phyloP scores from a whole-genome alignment of 768 basidiomycete species.

The Cystobasidium onofrii region DNA sequence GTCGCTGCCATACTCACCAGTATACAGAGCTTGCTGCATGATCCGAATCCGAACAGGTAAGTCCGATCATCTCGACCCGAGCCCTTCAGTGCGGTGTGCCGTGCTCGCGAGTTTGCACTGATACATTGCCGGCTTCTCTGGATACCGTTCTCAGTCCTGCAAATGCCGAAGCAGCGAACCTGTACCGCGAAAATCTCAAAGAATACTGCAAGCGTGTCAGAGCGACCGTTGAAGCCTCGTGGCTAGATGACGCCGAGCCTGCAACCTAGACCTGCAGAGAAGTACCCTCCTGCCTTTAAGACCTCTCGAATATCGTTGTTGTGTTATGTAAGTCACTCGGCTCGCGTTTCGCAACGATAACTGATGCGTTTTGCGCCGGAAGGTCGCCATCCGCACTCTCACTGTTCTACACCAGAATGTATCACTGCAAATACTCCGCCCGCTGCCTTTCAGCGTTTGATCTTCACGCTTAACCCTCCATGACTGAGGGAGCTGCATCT shows the following conservation, averaged over 20 bases:
- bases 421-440: not conserved
- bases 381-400: no score
- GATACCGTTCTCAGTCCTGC: conserved; percentile 60
- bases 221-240: conserved; percentile 86
- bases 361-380: no score
- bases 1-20: conserved; percentile 95
- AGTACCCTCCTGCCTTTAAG: not conserved
- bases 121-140: not conserved
- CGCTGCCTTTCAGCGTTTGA: no score
- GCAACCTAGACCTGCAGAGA: not conserved
- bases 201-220: conserved; percentile 91
- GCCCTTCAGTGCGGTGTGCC: no score
- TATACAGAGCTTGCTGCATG: conserved; percentile 89
- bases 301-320: not conserved
- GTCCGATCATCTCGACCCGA: conserved; percentile 39
- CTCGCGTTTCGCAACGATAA: no score
- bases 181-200: conserved; percentile 97
- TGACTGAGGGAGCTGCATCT: no score
- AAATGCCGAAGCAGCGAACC: conserved; percentile 92
- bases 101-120: no score
- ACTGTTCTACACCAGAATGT: no score
- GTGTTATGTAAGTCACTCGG: not conserved
- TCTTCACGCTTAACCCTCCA: no score
- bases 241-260: conserved; percentile 59
- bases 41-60: conserved; percentile 82